phyloP scores from a whole-genome alignment of 768 basidiomycete species.

The Termitomyces titanicus region DNA sequence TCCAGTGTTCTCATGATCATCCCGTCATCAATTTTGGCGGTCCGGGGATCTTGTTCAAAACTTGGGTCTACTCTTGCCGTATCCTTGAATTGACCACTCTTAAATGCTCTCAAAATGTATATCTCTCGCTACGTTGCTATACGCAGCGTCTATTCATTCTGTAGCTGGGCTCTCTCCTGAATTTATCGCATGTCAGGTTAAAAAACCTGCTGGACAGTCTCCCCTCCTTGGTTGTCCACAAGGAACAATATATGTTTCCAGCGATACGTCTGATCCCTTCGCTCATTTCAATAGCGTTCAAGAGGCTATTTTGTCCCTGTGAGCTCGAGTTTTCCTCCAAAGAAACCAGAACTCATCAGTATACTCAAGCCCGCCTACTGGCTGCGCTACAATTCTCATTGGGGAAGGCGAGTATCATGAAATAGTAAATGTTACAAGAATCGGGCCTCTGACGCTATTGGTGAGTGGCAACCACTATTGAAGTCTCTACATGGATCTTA shows the following conservation, averaged over 20 bases:
- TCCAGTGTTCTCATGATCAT: slow-evolving; percentile 4
- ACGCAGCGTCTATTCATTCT: background rate
- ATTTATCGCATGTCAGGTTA: slow-evolving; percentile 47
- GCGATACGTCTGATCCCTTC: slow-evolving; percentile 33
- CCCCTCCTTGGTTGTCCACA: slow-evolving; percentile 51
- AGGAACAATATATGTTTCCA: slow-evolving; percentile 59
- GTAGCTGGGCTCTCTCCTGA: slow-evolving; percentile 39
- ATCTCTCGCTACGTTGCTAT: background rate
- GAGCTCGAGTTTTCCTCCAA: slow-evolving; percentile 13
- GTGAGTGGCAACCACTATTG: slow-evolving; percentile 27
- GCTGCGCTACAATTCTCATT: slow-evolving; percentile 46
- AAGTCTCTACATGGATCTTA: background rate
- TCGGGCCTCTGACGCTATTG: slow-evolving; percentile 51
- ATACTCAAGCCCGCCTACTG: slow-evolving; percentile 34
- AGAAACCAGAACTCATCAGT: background rate
- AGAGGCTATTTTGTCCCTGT: slow-evolving; percentile 55
- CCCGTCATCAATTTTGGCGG: background rate
- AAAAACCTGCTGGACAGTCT: slow-evolving; percentile 37
- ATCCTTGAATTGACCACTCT: background rate
- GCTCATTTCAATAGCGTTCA: slow-evolving; percentile 51
- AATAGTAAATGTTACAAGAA: slow-evolving; percentile 52
- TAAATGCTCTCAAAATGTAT: background rate
- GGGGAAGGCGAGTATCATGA: slow-evolving; percentile 59
- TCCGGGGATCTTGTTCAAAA: background rate
- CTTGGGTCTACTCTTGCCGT: background rate